Percentiles rank a stretch among this genome's conserved stretches.
Conservation (phyloP, 2,329 filamentous ascomycete species). For the Simplicillium sp. region DNA sequence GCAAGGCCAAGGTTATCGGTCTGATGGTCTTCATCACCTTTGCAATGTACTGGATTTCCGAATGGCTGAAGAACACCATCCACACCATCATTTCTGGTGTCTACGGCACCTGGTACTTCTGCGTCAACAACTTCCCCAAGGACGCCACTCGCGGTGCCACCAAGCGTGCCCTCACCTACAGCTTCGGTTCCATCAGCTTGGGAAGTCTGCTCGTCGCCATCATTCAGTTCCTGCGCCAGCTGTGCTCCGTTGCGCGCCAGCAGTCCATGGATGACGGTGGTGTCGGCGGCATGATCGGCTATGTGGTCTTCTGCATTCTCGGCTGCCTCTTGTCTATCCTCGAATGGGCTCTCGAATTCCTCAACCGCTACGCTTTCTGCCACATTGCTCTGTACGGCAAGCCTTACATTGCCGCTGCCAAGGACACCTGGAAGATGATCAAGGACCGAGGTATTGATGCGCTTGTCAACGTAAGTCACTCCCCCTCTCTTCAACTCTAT, state of each 20-base stretch:
- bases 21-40: slow-evolving; percentile 83
- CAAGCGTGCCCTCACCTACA: slow-evolving; percentile 75
- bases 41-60: slow-evolving; percentile 86
- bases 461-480: slow-evolving; percentile 54
- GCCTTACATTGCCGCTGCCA: slow-evolving; percentile 74
- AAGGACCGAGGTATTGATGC: slow-evolving; percentile 86
- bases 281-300: slow-evolving; percentile 57
- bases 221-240: slow-evolving; percentile 74
- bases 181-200: slow-evolving; percentile 82
- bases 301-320: slow-evolving; percentile 62
- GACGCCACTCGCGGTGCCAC: slow-evolving; percentile 77
- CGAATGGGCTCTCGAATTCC: slow-evolving; percentile 78
- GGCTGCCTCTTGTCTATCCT: slow-evolving; percentile 68
- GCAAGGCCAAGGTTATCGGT: slow-evolving; percentile 69
- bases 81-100: slow-evolving; percentile 82
- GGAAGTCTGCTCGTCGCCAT: slow-evolving; percentile 81
- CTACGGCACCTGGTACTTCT: slow-evolving; percentile 92
- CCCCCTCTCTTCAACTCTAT: rapidly evolving
- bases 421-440: slow-evolving; percentile 87
- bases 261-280: slow-evolving; percentile 60
- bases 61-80: slow-evolving; percentile 89
- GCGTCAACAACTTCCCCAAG: slow-evolving; percentile 57
- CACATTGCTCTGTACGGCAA: slow-evolving; percentile 93
- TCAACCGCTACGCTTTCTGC: slow-evolving; percentile 88
- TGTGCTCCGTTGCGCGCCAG: slow-evolving; percentile 65